A percentile compares a stretch with the other conserved stretches of the same genome.
These are phyloP conservation scores for Kluyveromyces siamensis DNA, from an alignment of 805 yeast species.

Conservation along the genomic window DNA sequence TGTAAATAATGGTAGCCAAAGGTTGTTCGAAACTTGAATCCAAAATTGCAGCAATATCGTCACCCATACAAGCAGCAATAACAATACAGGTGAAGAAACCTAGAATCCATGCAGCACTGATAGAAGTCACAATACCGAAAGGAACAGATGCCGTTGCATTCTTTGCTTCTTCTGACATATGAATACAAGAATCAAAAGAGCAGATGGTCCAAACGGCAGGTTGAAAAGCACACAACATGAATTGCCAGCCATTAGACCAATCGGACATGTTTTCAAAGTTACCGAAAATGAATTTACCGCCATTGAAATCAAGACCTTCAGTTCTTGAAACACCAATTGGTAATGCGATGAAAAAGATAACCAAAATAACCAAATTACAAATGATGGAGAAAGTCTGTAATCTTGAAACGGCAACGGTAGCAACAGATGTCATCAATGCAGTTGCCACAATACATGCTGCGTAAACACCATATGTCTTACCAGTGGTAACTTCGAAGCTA, in stretches of 20 bases:
- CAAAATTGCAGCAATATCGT: slow-evolving; percentile 34
- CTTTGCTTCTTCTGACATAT: slow-evolving; percentile 61
- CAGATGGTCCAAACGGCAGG: slow-evolving; percentile 70
- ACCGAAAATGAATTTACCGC: slow-evolving; percentile 45
- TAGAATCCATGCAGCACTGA: slow-evolving; percentile 43
- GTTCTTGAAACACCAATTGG: slow-evolving; percentile 42
- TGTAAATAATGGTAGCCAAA: slow-evolving; percentile 53
- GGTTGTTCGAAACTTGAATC: slow-evolving; percentile 46
- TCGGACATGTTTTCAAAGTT: slow-evolving; percentile 37
- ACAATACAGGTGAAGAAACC: slow-evolving; percentile 49
- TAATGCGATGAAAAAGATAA: slow-evolving; percentile 47
- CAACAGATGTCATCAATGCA: slow-evolving; percentile 39
- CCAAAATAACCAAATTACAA: slow-evolving; percentile 40
- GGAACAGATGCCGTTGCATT: slow-evolving; percentile 57
- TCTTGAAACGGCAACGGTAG: slow-evolving; percentile 43
- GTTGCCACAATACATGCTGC: slow-evolving; percentile 46
- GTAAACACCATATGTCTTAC: slow-evolving; percentile 48
- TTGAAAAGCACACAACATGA: slow-evolving; percentile 42
- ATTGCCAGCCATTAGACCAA: slow-evolving; percentile 54
- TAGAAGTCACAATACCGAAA: slow-evolving; percentile 52
- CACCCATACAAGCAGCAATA: slow-evolving; percentile 42
- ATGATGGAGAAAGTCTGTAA: slow-evolving; percentile 47
- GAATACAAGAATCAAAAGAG: slow-evolving; percentile 61
- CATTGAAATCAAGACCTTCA: slow-evolving; percentile 29
- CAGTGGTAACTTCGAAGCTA: slow-evolving; percentile 39